Evolutionary conservation across 2,329 filamentous ascomycete species (phyloP).

Genomic region (Cladophialophora immunda): DNA sequence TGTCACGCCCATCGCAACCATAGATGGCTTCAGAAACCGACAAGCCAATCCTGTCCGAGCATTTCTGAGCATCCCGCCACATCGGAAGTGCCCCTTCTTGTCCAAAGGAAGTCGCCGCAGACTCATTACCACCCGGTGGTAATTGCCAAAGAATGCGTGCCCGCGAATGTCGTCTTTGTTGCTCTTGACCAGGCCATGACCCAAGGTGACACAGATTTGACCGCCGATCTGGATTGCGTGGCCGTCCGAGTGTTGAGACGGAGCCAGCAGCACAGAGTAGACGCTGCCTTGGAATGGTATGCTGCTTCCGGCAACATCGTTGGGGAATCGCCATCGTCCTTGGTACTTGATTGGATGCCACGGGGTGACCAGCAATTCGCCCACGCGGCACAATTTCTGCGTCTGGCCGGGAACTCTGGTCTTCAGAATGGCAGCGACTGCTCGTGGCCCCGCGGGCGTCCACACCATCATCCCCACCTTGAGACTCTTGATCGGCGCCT

Average conservation of each 20-base stretch:
- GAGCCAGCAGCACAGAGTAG: slow-evolving; percentile 66
- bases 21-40: slow-evolving; percentile 32
- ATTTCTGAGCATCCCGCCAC: slow-evolving; percentile 54
- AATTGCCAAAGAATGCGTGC: slow-evolving; percentile 66
- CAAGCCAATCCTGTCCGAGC: slow-evolving; percentile 48
- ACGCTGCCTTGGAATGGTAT: slow-evolving; percentile 59
- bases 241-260: slow-evolving; percentile 40
- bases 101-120: slow-evolving; percentile 50
- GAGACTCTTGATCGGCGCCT: slow-evolving; percentile 55
- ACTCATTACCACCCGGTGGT: slow-evolving; percentile 53
- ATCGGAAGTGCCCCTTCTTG: slow-evolving; percentile 54
- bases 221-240: slow-evolving; percentile 59
- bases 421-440: slow-evolving; percentile 62
- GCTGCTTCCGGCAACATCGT: slow-evolving; percentile 44
- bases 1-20: not conserved
- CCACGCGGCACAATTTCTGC: slow-evolving; percentile 56
- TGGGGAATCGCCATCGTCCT: slow-evolving; percentile 60
- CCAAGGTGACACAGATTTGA: slow-evolving; percentile 65
- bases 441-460: slow-evolving; percentile 61
- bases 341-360: slow-evolving; percentile 66
- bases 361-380: slow-evolving; percentile 62
- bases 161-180: slow-evolving; percentile 54
- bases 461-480: slow-evolving; percentile 58
- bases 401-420: slow-evolving; percentile 52
- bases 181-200: slow-evolving; percentile 60